These are phyloP conservation scores for Dalechampia spathulata DNA, from an alignment of 441 rosid genomes.

Conservation along the genomic window DNA sequence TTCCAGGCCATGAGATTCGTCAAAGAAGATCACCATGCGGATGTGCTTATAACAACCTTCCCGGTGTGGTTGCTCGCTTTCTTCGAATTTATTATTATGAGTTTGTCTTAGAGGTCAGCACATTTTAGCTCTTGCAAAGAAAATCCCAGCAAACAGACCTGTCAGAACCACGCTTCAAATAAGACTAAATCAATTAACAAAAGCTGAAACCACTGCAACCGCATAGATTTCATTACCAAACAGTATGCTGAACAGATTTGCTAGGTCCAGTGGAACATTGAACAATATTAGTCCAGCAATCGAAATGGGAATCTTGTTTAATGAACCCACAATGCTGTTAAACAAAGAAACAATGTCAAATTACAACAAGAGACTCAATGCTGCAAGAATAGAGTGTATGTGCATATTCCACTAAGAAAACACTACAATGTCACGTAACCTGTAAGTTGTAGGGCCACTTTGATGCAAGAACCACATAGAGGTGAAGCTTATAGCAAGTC, in stretches of 20 bases:
- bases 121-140: slow-evolving; percentile 87
- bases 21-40: too few species aligned
- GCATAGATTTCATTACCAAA: slow-evolving; percentile 50
- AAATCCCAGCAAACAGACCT: slow-evolving; percentile 84
- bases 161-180: slow-evolving; percentile 14
- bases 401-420: too few species aligned
- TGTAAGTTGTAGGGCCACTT: slow-evolving; percentile 93
- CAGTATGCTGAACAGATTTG: slow-evolving; percentile 74
- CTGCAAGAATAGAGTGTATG: not conserved
- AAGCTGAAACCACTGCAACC: not conserved
- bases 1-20: too few species aligned
- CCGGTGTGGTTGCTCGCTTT: not conserved
- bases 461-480: slow-evolving; percentile 95
- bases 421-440: too few species aligned
- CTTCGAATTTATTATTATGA: not conserved
- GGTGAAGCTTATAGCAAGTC: slow-evolving; percentile 90
- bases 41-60: not conserved
- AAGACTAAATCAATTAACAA: slow-evolving; percentile 1
- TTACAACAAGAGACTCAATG: not conserved
- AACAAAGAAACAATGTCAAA: slow-evolving; percentile 10
- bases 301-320: slow-evolving; percentile 91
- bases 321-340: slow-evolving; percentile 82
- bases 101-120: slow-evolving; percentile 27
- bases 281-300: slow-evolving; percentile 67
- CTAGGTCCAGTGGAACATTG: slow-evolving; percentile 66